Percentiles rank a stretch among this genome's conserved stretches.
These are phyloP conservation scores for Boletus patriciae DNA, from an alignment of 768 basidiomycete genomes.

Conservation along the genomic window DNA sequence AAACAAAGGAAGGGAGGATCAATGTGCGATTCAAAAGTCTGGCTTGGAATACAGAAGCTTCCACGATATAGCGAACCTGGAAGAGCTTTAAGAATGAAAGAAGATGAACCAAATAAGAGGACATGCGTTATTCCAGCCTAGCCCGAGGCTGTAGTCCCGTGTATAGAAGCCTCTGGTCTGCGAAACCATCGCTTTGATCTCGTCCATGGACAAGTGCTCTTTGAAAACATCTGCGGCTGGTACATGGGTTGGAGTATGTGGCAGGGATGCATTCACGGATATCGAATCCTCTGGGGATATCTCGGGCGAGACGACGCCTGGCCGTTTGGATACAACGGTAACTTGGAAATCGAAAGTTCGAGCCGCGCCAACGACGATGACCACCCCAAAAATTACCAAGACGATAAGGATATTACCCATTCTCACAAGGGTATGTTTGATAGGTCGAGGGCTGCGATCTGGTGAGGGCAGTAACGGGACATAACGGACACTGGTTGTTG, in stretches of 20 bases:
- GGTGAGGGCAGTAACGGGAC: constrained; percentile 12
- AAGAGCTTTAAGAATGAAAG: background rate
- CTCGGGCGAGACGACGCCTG: constrained; percentile 1
- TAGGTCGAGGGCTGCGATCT: background rate
- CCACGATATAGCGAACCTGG: constrained; percentile 47
- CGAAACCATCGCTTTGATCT: constrained; percentile 35
- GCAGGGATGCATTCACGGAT: background rate
- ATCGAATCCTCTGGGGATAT: background rate
- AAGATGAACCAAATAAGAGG: background rate
- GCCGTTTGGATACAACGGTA: constrained; percentile 6
- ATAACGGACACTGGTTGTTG: constrained; percentile 8
- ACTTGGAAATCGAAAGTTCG: constrained; percentile 12
- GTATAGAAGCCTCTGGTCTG: constrained; percentile 42
- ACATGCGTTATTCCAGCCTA: constrained; percentile 48
- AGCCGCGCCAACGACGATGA: constrained; percentile 10
- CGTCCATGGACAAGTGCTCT: constrained; percentile 28
- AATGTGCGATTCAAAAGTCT: constrained; percentile 40
- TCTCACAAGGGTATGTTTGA: constrained; percentile 7
- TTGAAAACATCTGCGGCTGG: constrained; percentile 2
- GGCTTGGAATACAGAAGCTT: constrained; percentile 41
- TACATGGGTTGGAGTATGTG: background rate
- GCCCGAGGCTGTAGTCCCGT: constrained; percentile 43
- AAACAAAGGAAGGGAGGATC: constrained; percentile 43
- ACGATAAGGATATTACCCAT: constrained; percentile 10
- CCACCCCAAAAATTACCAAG: constrained; percentile 1